Evolutionary conservation across 441 rosid species (phyloP), one percentile per base, ranked within the genome.

Genomic region (Populus trichocarpa): DNA sequence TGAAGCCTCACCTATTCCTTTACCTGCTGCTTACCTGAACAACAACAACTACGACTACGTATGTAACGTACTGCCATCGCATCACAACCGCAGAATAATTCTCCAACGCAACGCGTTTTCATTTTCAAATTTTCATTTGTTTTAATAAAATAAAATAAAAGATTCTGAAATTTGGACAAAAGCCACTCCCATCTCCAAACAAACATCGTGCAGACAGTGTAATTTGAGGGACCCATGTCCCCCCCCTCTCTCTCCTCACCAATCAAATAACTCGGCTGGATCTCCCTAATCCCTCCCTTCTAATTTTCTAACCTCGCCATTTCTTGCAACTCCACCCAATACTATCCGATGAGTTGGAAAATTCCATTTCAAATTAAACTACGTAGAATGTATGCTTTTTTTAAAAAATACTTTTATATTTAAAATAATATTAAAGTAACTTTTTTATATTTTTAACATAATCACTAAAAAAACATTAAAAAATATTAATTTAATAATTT

Each of bases 151-250:
- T 40, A 40, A 40, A 40, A 11, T 40, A 40, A 40, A 40, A 22
- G 72, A 75, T 75, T 71, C 75, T 40, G 32, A 50, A 81, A 20
- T 71, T 40, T 7, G 76, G 80, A 75, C 7, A 38, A 67, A 57
- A 14, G 20, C 57, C 6, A 16, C 18, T 46, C 57, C 57, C 18
- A 4, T 46, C 57, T 46, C 20, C 57, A 63, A 14, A 63, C 12
- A 46, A 77, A 68, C 70, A 71, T 77, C 78, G 84, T 83, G 85
- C 82, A 18, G 79, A 74, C 79, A 68, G 79, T 67, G 42, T 65
- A 25, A 16, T 8, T 12, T 3, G 53, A 65, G 82, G 86, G 84
- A 10, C 84, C 84, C 75, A 22, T 30, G 14, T 50, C 75, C 33
- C 67, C 35, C 18, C 72, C 66, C 46, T 14, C 26, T 11, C 28